Percentiles rank a stretch among this genome's conserved stretches.
phyloP scores from a whole-genome alignment of 306 rosid genomes.

The Geum urbanum region DNA sequence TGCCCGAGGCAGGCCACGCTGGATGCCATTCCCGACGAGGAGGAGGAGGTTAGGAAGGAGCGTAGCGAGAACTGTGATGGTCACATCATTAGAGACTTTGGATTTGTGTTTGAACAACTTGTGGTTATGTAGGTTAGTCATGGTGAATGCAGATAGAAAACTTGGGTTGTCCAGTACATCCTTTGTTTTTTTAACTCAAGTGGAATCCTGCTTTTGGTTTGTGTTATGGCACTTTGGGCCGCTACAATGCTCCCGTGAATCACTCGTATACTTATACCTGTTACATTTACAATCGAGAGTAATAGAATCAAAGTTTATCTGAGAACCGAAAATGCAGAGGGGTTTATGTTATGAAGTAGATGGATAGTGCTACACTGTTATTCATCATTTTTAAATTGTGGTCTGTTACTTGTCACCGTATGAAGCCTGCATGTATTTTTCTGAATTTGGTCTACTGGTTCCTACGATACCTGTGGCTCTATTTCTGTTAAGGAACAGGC shows the following conservation, averaged over 20 bases:
- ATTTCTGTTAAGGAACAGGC: not conserved
- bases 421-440: not conserved
- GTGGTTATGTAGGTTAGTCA: not conserved
- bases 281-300: not conserved
- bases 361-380: not conserved
- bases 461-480: not conserved
- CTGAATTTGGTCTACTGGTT: not conserved
- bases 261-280: not conserved
- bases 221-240: not conserved
- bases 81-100: not conserved
- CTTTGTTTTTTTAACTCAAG: not conserved
- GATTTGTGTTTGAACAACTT: not conserved
- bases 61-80: slow-evolving; percentile 27
- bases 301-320: not conserved
- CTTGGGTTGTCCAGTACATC: not conserved
- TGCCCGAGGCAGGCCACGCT: slow-evolving; percentile 43
- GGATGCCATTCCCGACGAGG: slow-evolving; percentile 89
- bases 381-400: not conserved
- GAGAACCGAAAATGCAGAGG: not conserved
- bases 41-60: slow-evolving; percentile 67
- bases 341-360: not conserved
- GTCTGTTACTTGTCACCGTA: not conserved
- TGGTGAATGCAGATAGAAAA: not conserved
- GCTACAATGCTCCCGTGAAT: not conserved
- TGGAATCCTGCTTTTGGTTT: not conserved